Evolutionary conservation across 1,284 basidiomycete species (phyloP).

Genomic region (Trametes polyzona): DNA sequence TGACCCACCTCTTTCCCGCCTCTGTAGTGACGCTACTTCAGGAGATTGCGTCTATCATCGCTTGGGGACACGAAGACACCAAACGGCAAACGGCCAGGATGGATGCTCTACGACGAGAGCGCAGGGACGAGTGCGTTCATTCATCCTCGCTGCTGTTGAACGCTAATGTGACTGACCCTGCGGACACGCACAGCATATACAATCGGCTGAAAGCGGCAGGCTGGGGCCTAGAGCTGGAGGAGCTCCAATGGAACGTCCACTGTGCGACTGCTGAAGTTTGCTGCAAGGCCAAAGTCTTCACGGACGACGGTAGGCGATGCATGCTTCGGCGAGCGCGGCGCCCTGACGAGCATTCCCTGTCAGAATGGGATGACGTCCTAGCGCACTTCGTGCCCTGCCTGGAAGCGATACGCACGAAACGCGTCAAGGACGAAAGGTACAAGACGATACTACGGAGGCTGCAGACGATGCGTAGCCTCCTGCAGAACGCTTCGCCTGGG

Average conservation of each 20-base stretch:
- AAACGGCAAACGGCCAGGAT: neutral
- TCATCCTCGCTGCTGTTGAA: too few relatives aligned
- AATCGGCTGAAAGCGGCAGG: neutral
- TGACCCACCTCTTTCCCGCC: too few relatives aligned
- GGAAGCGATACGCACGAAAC: neutral
- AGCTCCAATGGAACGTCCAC: neutral
- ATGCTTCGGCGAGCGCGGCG: neutral
- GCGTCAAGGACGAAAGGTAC: neutral
- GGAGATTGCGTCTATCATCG: too few relatives aligned
- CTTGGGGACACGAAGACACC: too few relatives aligned
- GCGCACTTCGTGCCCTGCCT: neutral
- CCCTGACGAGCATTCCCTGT: neutral
- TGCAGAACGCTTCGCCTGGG: neutral
- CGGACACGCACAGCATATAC: neutral
- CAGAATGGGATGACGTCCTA: neutral
- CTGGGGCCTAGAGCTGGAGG: neutral
- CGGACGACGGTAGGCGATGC: neutral
- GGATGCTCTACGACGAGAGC: neutral
- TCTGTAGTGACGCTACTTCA: too few relatives aligned
- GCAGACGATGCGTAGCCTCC: neutral
- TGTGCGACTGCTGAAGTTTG: neutral
- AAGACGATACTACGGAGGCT: neutral
- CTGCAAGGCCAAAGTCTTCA: neutral
- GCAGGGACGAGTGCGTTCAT: too few relatives aligned
- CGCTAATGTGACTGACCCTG: too few relatives aligned